phyloP scores from a whole-genome alignment of 1,139 yeast genomes.

The Arxiozyma heterogenica region DNA sequence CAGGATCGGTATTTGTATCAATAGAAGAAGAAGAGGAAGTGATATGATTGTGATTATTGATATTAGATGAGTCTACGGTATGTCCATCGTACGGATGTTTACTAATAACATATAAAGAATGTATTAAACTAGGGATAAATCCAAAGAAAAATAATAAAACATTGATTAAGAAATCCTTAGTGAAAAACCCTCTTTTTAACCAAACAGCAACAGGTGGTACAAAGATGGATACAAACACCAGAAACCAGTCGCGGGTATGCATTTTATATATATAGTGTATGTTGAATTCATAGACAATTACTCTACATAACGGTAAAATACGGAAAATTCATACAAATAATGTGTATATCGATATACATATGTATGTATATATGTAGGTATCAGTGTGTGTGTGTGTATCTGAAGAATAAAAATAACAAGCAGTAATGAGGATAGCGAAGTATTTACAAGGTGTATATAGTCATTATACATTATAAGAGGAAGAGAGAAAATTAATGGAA shows the following conservation, averaged over 20 bases:
- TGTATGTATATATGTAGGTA: too few species aligned
- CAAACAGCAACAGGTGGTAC: slow-evolving; percentile 79
- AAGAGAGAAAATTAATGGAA: too few species aligned
- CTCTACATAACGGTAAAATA: background rate
- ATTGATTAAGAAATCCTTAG: slow-evolving; percentile 51
- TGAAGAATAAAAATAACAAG: too few species aligned
- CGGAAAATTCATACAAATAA: too few species aligned
- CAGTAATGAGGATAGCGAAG: too few species aligned
- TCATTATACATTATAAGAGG: too few species aligned
- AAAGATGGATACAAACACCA: slow-evolving; percentile 70
- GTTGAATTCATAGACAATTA: too few species aligned
- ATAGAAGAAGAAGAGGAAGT: background rate
- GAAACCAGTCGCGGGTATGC: slow-evolving; percentile 62
- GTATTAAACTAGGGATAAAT: slow-evolving; percentile 70
- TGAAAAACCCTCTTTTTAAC: slow-evolving; percentile 62
- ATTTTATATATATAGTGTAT: slow-evolving; percentile 5
- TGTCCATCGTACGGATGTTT: slow-evolving; percentile 19
- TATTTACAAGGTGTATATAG: too few species aligned
- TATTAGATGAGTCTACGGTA: slow-evolving; percentile 4
- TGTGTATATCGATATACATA: too few species aligned
- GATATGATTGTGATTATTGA: background rate
- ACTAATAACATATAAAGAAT: slow-evolving; percentile 43
- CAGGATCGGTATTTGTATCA: background rate
- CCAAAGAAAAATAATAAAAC: slow-evolving; percentile 69
- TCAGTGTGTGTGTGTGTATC: too few species aligned